Evolutionary conservation across 2,329 filamentous ascomycete species (phyloP).

Genomic region (Pseudogymnoascus pannorum): DNA sequence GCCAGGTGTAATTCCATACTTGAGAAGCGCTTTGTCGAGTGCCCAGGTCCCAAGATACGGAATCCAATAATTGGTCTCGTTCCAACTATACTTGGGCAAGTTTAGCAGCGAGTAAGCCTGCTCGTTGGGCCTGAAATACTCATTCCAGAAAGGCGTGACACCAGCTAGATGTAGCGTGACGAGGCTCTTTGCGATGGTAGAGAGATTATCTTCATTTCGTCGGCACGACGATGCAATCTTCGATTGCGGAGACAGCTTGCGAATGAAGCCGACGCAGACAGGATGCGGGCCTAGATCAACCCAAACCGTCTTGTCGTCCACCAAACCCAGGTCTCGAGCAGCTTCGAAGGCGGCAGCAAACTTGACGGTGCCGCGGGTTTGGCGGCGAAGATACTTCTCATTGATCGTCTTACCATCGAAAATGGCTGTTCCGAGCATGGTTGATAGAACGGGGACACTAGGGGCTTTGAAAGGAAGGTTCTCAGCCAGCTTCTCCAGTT

Average conservation of each 20-base stretch:
- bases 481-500: slow-evolving; percentile 49
- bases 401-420: slow-evolving; percentile 48
- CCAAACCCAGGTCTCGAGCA: slow-evolving; percentile 48
- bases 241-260: slow-evolving; percentile 43
- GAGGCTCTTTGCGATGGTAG: slow-evolving; percentile 42
- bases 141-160: slow-evolving; percentile 48
- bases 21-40: no score
- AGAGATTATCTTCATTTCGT: slow-evolving; percentile 49
- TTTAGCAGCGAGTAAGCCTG: slow-evolving; percentile 44
- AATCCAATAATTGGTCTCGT: no score
- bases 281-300: slow-evolving; percentile 67
- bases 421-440: slow-evolving; percentile 52
- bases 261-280: slow-evolving; percentile 59
- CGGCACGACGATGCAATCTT: slow-evolving; percentile 44
- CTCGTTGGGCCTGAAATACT: slow-evolving; percentile 50
- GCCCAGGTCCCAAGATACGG: no score
- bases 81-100: no score
- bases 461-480: slow-evolving; percentile 47
- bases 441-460: slow-evolving; percentile 56
- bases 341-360: slow-evolving; percentile 55
- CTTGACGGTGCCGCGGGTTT: slow-evolving; percentile 60
- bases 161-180: slow-evolving; percentile 42
- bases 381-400: slow-evolving; percentile 54
- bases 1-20: no score
- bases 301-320: slow-evolving; percentile 61